These are phyloP conservation scores for Ganoderma boninense DNA, from an alignment of 1,284 basidiomycete species.

Conservation along the genomic window DNA sequence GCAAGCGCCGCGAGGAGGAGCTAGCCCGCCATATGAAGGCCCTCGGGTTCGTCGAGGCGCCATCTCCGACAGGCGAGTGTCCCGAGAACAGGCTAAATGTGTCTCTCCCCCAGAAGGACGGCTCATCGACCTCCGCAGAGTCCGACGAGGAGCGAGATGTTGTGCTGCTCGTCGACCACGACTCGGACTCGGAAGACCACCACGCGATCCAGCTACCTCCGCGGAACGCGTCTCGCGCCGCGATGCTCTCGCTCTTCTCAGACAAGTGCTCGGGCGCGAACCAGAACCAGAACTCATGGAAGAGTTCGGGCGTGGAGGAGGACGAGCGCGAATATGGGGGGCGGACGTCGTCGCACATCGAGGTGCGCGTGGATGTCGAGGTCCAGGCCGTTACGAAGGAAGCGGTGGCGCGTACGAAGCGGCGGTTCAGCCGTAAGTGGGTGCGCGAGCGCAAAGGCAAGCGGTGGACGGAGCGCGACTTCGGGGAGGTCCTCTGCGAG, in stretches of 20 bases:
- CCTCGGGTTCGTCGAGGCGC: conserved; percentile 30
- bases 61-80: background rate
- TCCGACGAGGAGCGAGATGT: conserved; percentile 27
- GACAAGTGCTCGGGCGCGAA: background rate
- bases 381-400: conserved; percentile 26
- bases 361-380: conserved; percentile 16
- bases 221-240: conserved; percentile 26
- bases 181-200: conserved; percentile 16
- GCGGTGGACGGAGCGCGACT: conserved; percentile 32
- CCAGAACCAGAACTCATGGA: background rate
- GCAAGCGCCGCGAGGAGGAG: conserved; percentile 30
- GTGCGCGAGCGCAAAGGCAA: conserved; percentile 32
- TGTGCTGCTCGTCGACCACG: conserved; percentile 26
- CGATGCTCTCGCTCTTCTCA: conserved; percentile 27
- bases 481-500: conserved; percentile 25
- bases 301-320: background rate
- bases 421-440: conserved; percentile 34
- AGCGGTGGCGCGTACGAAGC: conserved; percentile 26
- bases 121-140: background rate
- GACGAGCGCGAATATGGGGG: background rate
- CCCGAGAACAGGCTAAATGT: background rate
- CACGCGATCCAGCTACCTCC: background rate
- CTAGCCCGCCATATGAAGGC: conserved; percentile 29
- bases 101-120: too few species aligned
- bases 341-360: background rate